These are phyloP conservation scores for Emiliania huxleyi DNA, from an alignment of 78 protist species.

Conservation along the genomic window DNA sequence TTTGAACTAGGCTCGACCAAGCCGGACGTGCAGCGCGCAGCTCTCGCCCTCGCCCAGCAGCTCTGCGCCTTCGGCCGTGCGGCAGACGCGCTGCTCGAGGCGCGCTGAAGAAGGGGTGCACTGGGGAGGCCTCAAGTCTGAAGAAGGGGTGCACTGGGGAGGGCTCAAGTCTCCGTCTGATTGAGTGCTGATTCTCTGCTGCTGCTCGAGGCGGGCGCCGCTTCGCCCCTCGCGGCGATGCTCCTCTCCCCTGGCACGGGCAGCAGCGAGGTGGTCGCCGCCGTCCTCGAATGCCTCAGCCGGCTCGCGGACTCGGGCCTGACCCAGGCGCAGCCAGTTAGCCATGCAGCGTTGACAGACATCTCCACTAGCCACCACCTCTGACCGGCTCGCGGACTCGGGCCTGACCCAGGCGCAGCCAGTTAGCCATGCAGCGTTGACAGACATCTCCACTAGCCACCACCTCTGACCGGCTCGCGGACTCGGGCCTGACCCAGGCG, in stretches of 20 bases:
- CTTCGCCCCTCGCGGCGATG: background rate
- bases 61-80: background rate
- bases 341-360: no score
- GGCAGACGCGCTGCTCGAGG: background rate
- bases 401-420: background rate
- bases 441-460: no score
- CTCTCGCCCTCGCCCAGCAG: background rate
- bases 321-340: background rate
- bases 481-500: background rate
- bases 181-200: no score
- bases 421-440: no score
- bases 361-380: no score
- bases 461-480: no score
- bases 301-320: background rate
- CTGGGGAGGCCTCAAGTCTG: no score
- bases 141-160: no score
- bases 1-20: no score
- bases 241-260: background rate
- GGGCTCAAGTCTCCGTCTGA: no score
- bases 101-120: no score
- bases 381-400: background rate
- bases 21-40: background rate
- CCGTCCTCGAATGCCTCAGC: background rate
- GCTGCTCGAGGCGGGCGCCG: background rate
- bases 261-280: background rate